Base-by-base conservation (phyloP, 148 eudicot genomes). In the Rhododendron griersonianum region DNA sequence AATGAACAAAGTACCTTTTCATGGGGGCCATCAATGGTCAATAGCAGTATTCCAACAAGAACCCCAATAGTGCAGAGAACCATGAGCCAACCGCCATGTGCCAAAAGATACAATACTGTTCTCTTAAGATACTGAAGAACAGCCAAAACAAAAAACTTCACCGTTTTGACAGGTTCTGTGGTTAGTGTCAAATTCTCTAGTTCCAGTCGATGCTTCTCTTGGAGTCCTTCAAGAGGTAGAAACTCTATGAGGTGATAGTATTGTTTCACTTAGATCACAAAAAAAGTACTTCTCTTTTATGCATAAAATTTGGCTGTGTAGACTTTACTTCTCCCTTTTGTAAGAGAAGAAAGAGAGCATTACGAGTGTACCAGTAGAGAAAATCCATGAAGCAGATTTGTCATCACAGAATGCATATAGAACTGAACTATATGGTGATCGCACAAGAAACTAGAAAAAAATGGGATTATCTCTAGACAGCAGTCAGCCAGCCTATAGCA, bases 11-110 rank as follows among this genome's bases (percentile, higher is more conserved):
- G 84, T 93, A 97, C 99, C 99, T 94, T 94, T 87, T 87, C 99
- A 90, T 94, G 98, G 86, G 98, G 93, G 83, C 96, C 98, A 87
- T 92, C 94, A 81, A 89, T 83, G 80, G 93, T 90, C 41, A 95
- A 91, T 84, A 94, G 88, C 77, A 91, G 84, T 81, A 86, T 74
- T 35, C 92, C 95, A 81, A 84, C 69, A 71, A 85, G 79, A n/a
- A 84, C 89, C 89, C 90, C 45, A 83, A 94, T 7, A 77, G 83
- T 88, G 86, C 91, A 87, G 74, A 94, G 86, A 45, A 97, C 88
- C 89, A 93, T 84, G 87, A 92, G 87, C 93, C 94, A 94, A 77
- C 92, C 90, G 69, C 96, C 92, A 89, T 92, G 93, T 28, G 91
- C 89, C 88, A 94, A 85, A 78, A 97, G 91, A 91, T 95, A 97